phyloP scores from a whole-genome alignment of 495 filamentous ascomycete genomes.

The Extremus antarcticus region DNA sequence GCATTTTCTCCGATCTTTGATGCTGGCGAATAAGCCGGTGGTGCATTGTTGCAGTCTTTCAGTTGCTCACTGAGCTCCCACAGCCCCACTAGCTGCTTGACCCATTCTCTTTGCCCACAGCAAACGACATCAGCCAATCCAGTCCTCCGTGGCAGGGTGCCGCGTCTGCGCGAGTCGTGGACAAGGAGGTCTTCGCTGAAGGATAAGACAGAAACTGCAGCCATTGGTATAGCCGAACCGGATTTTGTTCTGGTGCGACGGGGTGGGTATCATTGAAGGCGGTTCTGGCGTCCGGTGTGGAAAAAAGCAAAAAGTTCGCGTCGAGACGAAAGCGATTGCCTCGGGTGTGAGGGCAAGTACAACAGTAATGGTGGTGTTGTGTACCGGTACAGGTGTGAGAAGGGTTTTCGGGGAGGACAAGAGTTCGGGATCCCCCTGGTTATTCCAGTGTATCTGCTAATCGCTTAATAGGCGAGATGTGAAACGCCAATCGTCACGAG shows the following conservation, averaged over 20 bases:
- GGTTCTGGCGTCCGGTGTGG: not conserved
- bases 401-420: not conserved
- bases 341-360: not conserved
- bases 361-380: not conserved
- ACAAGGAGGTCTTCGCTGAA: constrained; percentile 21
- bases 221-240: constrained; percentile 24
- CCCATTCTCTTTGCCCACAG: constrained; percentile 2
- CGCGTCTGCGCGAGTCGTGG: constrained; percentile 24
- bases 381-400: not conserved
- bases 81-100: constrained; percentile 4
- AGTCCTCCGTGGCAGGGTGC: constrained; percentile 26
- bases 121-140: constrained; percentile 16
- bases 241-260: constrained; percentile 5
- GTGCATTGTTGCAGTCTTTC: not conserved
- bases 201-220: constrained; percentile 24
- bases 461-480: not conserved
- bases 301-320: not conserved
- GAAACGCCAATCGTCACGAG: not conserved
- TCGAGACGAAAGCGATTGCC: not conserved
- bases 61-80: constrained; percentile 16
- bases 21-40: not conserved
- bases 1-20: not conserved
- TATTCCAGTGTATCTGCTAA: constrained; percentile 2
- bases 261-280: constrained; percentile 20
- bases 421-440: not conserved